These are phyloP conservation scores for Gastrolobium bilobum DNA, from an alignment of 306 rosid genomes.

Conservation along the genomic window DNA sequence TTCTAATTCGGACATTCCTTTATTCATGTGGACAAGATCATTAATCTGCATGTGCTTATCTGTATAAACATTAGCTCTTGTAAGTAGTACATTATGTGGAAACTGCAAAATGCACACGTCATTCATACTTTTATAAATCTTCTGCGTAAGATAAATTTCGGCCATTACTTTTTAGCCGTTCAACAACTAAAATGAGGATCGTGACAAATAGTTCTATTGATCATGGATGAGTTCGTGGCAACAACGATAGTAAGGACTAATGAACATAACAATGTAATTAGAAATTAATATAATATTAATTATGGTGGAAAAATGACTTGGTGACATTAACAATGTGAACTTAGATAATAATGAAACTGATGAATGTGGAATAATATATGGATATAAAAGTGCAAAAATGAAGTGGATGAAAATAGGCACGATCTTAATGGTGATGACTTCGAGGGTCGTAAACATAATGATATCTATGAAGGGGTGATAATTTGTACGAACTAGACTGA, in stretches of 20 bases:
- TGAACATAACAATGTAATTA: slow-evolving; percentile 32
- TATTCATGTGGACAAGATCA: too few species aligned
- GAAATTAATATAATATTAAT: slow-evolving; percentile 36
- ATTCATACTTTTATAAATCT: background rate
- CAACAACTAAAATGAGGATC: slow-evolving; percentile 24
- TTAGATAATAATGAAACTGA: slow-evolving; percentile 26
- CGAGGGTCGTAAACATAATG: slow-evolving; percentile 19
- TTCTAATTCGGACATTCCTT: background rate
- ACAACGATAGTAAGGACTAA: slow-evolving; percentile 41
- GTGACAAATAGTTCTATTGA: slow-evolving; percentile 32
- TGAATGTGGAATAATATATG: slow-evolving; percentile 44
- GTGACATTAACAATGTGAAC: slow-evolving; percentile 1
- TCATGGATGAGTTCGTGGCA: slow-evolving; percentile 27
- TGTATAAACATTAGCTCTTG: background rate
- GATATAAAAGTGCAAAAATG: slow-evolving; percentile 4
- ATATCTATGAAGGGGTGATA: background rate
- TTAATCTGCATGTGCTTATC: too few species aligned
- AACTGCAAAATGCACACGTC: background rate
- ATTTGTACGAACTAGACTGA: background rate
- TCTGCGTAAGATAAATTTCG: background rate
- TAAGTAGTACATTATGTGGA: background rate
- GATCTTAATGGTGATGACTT: slow-evolving; percentile 10
- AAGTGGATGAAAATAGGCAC: slow-evolving; percentile 32
- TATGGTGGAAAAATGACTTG: slow-evolving; percentile 51
- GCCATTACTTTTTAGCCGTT: background rate